Conservation (phyloP, 2,329 filamentous ascomycete genomes). For the Fusarium caatingaense region DNA sequence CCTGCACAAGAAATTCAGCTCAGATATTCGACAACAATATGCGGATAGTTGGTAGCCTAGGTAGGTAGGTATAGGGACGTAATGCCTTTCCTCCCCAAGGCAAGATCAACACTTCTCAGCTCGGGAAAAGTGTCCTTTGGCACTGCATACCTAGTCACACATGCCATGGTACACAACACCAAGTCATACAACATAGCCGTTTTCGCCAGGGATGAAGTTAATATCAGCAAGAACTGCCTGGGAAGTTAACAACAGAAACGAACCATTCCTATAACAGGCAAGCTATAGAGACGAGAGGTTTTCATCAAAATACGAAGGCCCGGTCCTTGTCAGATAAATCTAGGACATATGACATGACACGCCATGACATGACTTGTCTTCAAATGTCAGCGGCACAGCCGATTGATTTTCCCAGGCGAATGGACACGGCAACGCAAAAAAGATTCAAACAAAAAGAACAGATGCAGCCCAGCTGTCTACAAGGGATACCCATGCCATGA, state of each 20-base stretch:
- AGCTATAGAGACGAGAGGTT: background rate
- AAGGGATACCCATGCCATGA: constrained; percentile 40
- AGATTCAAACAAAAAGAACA: constrained; percentile 23
- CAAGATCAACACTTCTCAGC: constrained; percentile 14
- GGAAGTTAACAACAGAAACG: background rate
- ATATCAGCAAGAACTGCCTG: background rate
- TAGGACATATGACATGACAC: background rate
- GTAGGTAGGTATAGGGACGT: background rate
- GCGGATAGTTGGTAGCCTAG: background rate
- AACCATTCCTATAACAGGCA: background rate
- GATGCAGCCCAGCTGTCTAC: constrained; percentile 24
- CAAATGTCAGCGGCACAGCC: constrained; percentile 29
- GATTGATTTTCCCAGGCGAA: constrained; percentile 39
- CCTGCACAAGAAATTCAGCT: background rate
- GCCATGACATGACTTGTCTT: constrained; percentile 3
- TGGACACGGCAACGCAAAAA: constrained; percentile 40
- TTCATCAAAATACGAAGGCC: constrained; percentile 2
- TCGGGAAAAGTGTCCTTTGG: constrained; percentile 3
- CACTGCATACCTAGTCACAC: constrained; percentile 1
- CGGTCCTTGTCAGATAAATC: constrained; percentile 6
- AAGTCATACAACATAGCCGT: constrained; percentile 17
- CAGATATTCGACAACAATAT: background rate
- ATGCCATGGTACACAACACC: constrained; percentile 7
- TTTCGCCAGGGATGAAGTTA: constrained; percentile 13
- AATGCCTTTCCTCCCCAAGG: background rate